These are phyloP conservation scores for Tetradesmus obliquus DNA, from an alignment of 139 green algal species.

Conservation along the genomic window DNA sequence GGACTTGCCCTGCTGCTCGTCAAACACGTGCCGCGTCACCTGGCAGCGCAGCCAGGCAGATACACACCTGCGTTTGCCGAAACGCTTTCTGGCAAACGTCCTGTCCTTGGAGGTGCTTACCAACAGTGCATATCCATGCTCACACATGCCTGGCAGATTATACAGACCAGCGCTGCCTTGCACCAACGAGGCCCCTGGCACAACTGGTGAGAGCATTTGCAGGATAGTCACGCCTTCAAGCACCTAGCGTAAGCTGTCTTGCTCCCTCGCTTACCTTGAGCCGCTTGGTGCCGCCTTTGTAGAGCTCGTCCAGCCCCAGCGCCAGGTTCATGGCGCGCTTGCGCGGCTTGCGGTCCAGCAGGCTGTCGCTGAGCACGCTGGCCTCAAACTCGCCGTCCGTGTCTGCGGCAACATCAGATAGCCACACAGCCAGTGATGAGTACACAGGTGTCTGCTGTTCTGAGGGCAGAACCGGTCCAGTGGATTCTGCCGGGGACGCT, in stretches of 20 bases:
- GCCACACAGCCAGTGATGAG: neutral
- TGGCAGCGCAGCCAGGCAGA: neutral
- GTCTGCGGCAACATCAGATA: neutral
- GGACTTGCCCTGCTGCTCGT: conserved; percentile 53
- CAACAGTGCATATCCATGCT: too few species aligned
- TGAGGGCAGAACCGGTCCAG: too few species aligned
- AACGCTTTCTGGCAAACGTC: too few species aligned
- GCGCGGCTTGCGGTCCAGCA: conserved; percentile 27
- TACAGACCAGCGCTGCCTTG: too few species aligned
- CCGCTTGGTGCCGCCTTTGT: conserved; percentile 63
- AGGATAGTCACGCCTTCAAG: too few species aligned
- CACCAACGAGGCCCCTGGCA: too few species aligned
- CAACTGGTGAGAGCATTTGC: too few species aligned
- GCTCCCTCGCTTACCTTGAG: conserved; percentile 5
- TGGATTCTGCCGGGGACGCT: neutral
- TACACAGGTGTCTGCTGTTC: too few species aligned
- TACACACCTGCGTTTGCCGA: neutral
- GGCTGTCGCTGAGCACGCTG: neutral
- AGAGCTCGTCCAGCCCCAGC: conserved; percentile 78
- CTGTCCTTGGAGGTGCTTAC: too few species aligned
- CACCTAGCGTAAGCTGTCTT: too few species aligned
- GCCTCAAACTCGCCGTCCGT: conserved; percentile 25
- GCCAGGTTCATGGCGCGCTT: conserved; percentile 32
- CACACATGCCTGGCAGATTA: too few species aligned
- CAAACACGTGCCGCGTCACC: conserved; percentile 72